Percentiles rank a stretch among this genome's conserved stretches.
These are phyloP conservation scores for Coelastrella sp. DNA, from an alignment of 139 green algal species.

Conservation along the genomic window DNA sequence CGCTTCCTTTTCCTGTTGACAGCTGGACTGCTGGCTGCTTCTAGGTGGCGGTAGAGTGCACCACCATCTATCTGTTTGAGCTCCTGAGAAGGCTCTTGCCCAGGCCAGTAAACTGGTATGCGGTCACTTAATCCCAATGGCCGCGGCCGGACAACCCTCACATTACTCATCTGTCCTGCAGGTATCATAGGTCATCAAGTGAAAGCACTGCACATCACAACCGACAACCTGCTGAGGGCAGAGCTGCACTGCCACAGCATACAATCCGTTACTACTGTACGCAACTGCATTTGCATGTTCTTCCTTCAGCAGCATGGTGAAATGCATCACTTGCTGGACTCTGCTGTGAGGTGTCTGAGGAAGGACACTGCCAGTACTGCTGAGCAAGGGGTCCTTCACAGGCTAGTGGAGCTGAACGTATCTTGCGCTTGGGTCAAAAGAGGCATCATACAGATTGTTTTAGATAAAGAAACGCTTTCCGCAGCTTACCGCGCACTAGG, in stretches of 20 bases:
- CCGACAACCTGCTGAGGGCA: not conserved
- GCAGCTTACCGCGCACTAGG: not conserved
- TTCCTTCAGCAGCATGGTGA: no score
- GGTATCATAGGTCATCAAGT: not conserved
- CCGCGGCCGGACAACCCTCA: constrained; percentile 44
- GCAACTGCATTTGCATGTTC: no score
- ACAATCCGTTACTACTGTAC: no score
- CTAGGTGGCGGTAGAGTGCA: constrained; percentile 30
- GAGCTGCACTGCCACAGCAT: no score
- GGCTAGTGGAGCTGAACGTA: no score
- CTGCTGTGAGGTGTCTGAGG: no score
- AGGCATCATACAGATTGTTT: no score
- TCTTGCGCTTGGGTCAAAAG: no score
- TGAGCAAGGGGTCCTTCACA: no score
- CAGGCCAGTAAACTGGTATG: constrained; percentile 49
- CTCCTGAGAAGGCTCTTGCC: constrained; percentile 37
- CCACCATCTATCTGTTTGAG: constrained; percentile 47
- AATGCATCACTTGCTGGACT: no score
- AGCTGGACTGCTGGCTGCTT: constrained; percentile 23
- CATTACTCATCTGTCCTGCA: constrained; percentile 30
- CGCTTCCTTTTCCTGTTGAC: constrained; percentile 24
- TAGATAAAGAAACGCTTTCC: not conserved
- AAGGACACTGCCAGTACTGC: no score
- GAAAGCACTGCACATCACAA: not conserved
- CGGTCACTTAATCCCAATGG: constrained; percentile 37